phyloP scores from a whole-genome alignment of 2,329 filamentous ascomycete species.

The Curvularia hawaiiensis region DNA sequence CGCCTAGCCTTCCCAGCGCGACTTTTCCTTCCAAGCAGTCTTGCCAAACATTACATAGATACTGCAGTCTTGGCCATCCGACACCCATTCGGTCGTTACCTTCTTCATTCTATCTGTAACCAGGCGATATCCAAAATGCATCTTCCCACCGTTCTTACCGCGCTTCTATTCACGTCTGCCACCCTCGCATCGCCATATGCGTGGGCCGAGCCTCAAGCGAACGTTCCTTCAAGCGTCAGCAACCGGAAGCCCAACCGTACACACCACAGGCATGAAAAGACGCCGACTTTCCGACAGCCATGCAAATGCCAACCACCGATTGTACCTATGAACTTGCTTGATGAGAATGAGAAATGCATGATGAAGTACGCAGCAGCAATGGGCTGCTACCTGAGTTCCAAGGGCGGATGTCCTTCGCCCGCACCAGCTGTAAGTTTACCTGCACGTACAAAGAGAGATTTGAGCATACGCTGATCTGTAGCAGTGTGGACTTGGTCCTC shows the following conservation, averaged over 20 bases:
- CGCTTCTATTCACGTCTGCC: constrained; percentile 21
- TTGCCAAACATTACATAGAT: neutral
- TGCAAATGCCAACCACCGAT: constrained; percentile 36
- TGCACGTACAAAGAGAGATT: neutral
- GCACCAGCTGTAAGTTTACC: constrained; percentile 20
- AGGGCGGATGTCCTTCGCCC: constrained; percentile 26
- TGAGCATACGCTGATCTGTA: neutral
- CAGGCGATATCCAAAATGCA: constrained; percentile 22
- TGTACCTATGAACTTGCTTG: constrained; percentile 33
- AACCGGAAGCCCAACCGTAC: constrained; percentile 14
- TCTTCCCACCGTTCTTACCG: constrained; percentile 17
- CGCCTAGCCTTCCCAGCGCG: neutral
- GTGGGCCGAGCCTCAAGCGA: constrained; percentile 21
- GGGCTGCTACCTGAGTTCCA: constrained; percentile 24
- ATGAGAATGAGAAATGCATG: constrained; percentile 27
- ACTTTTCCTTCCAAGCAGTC: neutral
- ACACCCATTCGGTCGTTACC: neutral
- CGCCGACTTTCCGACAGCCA: constrained; percentile 31
- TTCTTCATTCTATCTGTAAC: neutral
- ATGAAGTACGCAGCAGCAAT: constrained; percentile 23
- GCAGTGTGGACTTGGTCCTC: constrained; percentile 21
- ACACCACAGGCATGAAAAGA: constrained; percentile 27
- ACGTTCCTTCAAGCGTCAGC: constrained; percentile 1
- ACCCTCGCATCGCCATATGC: constrained; percentile 26
- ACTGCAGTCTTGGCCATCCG: constrained; percentile 5